Evolutionary conservation across 2,329 filamentous ascomycete species (phyloP), one percentile per base, ranked within the genome.

Genomic region (Hawksworthiomyces lignivorus): DNA sequence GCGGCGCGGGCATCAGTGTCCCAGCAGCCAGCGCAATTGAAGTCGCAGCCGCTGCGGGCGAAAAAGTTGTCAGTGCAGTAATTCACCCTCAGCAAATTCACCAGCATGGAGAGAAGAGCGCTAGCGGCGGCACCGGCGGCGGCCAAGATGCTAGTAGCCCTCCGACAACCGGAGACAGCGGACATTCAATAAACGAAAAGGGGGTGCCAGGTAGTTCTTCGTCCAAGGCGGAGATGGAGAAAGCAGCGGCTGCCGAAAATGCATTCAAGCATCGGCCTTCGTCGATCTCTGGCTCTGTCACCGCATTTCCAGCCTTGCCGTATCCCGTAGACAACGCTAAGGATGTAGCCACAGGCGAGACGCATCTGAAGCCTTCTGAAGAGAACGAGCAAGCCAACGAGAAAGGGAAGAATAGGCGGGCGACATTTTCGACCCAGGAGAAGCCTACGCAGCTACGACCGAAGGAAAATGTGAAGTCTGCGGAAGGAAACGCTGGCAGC

Each of bases 1-100:
- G 44, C 10, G 62, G 62, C 20, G 65, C 61, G 12, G 69, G 67
- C 4, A 59, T 72, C 14, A 56, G 62, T 45, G 59, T 66, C 22
- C 68, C 69, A 2, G 65, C 64, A 4, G 62, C 65, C 1, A 60
- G 60, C 9, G 54, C 59, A 1, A 21, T 46, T 3, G 39, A 28
- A 2, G 53, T 64, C 21, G 58, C 56, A 26, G 69, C 64, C 19
- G 56, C 58, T 2, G 51, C 56, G 27, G 46, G 51, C 0, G 63
- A 64, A 41, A 68, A 68, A 49, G 36, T 55, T 2, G 43, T 55
- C 3, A 58, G 43, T 7, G 49, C 48, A 7, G 22, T 52, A 3
- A 18, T 36, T n/a, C 42, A 36, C 10, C 30, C 26, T n/a, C 26
- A 39, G 26, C 18, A 28, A 8, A 15, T 17, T 9, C 18, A 9